Evolutionary conservation across 345 rosid species (phyloP).

Genomic region (Eucalyptus lansdowneana): DNA sequence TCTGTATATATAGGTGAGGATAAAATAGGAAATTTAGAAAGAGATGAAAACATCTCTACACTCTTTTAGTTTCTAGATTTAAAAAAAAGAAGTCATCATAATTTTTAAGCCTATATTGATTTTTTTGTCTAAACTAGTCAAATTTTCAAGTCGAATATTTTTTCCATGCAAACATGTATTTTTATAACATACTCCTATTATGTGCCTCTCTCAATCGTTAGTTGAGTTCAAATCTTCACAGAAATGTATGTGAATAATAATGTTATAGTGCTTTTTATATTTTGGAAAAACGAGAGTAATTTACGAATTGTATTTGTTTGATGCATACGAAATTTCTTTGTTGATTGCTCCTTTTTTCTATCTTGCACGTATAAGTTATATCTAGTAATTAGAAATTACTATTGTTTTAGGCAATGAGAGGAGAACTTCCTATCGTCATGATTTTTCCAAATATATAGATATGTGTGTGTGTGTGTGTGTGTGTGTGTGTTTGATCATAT

Average conservation of each 20-base stretch:
- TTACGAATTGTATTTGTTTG: neutral
- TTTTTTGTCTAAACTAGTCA: neutral
- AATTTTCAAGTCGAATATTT: neutral
- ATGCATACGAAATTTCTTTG: neutral
- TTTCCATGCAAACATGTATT: neutral
- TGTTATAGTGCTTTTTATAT: neutral
- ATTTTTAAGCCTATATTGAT: neutral
- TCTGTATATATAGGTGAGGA: neutral
- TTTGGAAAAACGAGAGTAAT: neutral
- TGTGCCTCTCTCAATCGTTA: neutral
- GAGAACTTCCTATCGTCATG: neutral
- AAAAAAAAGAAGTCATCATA: neutral
- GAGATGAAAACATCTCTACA: neutral
- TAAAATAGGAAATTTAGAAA: neutral
- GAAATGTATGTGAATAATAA: neutral
- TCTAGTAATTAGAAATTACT: neutral
- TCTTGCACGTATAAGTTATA: neutral
- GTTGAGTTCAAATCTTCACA: neutral
- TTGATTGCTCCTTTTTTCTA: neutral
- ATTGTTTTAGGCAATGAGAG: neutral
- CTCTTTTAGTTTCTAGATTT: neutral
- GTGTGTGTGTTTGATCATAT: neutral
- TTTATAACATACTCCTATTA: neutral
- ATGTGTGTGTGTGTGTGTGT: too few relatives aligned
- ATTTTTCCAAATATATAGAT: neutral